phyloP scores from a whole-genome alignment of 2,329 filamentous ascomycete genomes.

The Aspergillus sp. region DNA sequence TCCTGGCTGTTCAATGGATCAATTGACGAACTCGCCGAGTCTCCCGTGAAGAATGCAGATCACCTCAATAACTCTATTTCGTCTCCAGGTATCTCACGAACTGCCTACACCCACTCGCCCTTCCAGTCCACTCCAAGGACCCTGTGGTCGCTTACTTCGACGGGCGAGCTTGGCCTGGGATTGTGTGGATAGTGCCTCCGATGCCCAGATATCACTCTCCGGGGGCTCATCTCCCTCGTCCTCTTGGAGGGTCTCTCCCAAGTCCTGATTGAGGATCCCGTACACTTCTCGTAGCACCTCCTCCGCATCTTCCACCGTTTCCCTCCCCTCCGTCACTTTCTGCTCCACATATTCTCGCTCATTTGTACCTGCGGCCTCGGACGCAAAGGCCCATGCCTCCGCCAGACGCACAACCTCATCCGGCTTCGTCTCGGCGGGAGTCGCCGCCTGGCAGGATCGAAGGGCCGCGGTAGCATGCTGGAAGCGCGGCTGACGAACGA shows the following conservation, averaged over 20 bases:
- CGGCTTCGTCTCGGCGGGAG: conserved; percentile 16
- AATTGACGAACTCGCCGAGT: background rate
- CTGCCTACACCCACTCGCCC: conserved; percentile 28
- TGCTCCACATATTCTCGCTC: conserved; percentile 35
- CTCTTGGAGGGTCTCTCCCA: conserved; percentile 22
- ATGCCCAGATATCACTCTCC: conserved; percentile 31
- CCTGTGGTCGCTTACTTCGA: conserved; percentile 25
- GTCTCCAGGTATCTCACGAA: too few species aligned
- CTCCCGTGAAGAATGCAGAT: background rate
- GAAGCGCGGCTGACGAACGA: conserved; percentile 36
- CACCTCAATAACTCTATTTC: background rate
- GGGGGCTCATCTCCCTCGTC: conserved; percentile 14
- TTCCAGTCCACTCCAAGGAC: conserved; percentile 39
- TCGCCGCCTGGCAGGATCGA: conserved; percentile 18
- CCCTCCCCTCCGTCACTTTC: conserved; percentile 30
- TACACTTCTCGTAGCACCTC: conserved; percentile 33
- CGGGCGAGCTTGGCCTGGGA: conserved; percentile 16
- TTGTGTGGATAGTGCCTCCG: conserved; percentile 25
- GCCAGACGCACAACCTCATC: conserved; percentile 35
- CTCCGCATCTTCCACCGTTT: conserved; percentile 29
- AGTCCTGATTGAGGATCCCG: conserved; percentile 33
- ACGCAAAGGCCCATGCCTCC: conserved; percentile 42
- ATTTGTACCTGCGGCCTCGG: conserved; percentile 29
- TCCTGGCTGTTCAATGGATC: background rate
- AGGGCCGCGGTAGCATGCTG: conserved; percentile 31